Conservation (phyloP, 1,139 yeast species). For the Sugiyamaella sp. region DNA sequence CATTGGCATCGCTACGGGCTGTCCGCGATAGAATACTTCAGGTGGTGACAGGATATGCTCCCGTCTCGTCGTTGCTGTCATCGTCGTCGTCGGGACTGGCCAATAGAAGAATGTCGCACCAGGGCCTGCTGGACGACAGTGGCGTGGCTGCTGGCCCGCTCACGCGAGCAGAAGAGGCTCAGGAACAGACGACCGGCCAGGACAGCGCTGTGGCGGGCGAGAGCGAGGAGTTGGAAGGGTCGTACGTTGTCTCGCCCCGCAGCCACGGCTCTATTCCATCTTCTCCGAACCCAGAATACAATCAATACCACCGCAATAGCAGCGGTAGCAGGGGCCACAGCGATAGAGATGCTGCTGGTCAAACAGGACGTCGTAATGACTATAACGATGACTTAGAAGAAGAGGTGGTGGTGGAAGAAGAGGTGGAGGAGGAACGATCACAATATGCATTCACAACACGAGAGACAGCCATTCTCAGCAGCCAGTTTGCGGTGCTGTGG, state of each 20-base stretch:
- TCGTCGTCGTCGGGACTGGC: not conserved
- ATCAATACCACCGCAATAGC: too few relatives aligned
- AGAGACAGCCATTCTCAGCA: slow-evolving; percentile 56
- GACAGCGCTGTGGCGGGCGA: not conserved
- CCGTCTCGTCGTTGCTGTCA: not conserved
- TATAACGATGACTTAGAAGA: too few relatives aligned
- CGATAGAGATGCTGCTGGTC: too few relatives aligned
- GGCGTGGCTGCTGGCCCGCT: not conserved
- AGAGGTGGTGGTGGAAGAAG: slow-evolving; percentile 1
- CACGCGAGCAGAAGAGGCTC: slow-evolving; percentile 10
- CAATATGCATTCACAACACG: slow-evolving; percentile 34
- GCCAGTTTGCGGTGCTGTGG: slow-evolving; percentile 87
- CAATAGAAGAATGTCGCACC: slow-evolving; percentile 7
- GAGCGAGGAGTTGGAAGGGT: slow-evolving; percentile 7
- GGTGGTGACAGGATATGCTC: too few relatives aligned
- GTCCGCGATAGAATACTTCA: too few relatives aligned
- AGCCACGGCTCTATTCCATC: slow-evolving; percentile 18
- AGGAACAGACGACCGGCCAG: not conserved
- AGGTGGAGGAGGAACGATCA: not conserved
- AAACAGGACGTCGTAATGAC: too few relatives aligned
- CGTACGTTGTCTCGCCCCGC: not conserved
- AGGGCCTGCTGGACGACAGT: slow-evolving; percentile 6
- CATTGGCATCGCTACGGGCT: too few relatives aligned
- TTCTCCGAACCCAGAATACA: too few relatives aligned
- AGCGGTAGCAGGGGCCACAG: too few relatives aligned